Evolutionary conservation across 495 filamentous ascomycete genomes (phyloP), one percentile per base, ranked within the genome.

Genomic region (Pseudoneurospora amorphoporcata): DNA sequence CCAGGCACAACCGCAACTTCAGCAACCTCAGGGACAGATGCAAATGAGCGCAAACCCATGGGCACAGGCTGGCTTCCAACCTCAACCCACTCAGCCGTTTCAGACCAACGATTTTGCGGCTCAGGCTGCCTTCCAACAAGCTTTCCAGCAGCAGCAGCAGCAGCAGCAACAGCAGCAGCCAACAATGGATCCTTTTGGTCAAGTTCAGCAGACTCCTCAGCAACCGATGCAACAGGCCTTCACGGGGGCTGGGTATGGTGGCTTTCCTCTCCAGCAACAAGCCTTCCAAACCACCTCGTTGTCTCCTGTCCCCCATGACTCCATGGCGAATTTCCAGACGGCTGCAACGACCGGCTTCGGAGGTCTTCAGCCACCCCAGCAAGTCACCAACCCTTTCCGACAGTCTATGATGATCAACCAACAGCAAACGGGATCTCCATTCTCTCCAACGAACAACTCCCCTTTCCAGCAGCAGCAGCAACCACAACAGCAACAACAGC

Each of bases 231-330:
- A 65, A 37, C 82, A 81, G 16, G 78, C 79, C 8, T 87, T 91
- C 70, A 97, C 92, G 2, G 92, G 92, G 8, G 88, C 91, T 75
- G 92, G 92, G n/a, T 98, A 95, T 80, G 93, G 94, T 41, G 93
- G 91, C 23, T 97, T 94, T 77, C 88, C 90, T 12, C 86, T 91
- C 16, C 92, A 94, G 77, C 85, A 87, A 23, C 75, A 75, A n/a
- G 86, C 81, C 71, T 87, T 89, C 73, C 82, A 85, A 70, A 81
- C 82, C 79, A 87, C 82, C 75, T 85, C 74, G 76, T 85, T 84
- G 76, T 88, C 79, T 72, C 82, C 80, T 71, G 91, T 92, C 76
- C 90, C 92, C 0, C 93, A 95, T 75, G 87, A 92, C 73, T 82
- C 87, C 43, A 79, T 87, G 4, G 80, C 84, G 65, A 84, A 82